Evolutionary conservation across 306 rosid genomes (phyloP).

Genomic region (Medicago lupulina): DNA sequence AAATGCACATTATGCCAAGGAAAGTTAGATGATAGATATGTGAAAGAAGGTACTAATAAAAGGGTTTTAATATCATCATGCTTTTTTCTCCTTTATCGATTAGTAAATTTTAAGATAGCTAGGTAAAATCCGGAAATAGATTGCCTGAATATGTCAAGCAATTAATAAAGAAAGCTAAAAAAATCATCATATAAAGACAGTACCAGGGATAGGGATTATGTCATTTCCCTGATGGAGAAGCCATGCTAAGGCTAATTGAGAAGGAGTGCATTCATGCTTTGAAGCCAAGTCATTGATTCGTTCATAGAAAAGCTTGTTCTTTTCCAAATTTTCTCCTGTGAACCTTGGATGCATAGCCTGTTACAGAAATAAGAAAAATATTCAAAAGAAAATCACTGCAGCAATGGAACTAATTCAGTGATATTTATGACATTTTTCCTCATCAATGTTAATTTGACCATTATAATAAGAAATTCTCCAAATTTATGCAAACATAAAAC

Average conservation of each 20-base stretch:
- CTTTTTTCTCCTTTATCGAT: neutral
- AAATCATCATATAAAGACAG: constrained; percentile 24
- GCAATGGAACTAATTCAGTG: neutral
- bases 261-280: constrained; percentile 61
- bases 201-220: constrained; percentile 79
- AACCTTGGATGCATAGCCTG: constrained; percentile 71
- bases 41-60: neutral
- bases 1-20: neutral
- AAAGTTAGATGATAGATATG: constrained; percentile 2
- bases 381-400: constrained; percentile 22
- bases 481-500: constrained; percentile 21
- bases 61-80: neutral
- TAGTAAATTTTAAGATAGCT: neutral
- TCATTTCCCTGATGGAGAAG: constrained; percentile 71
- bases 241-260: constrained; percentile 79
- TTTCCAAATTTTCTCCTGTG: constrained; percentile 68
- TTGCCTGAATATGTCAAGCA: constrained; percentile 21
- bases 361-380: constrained; percentile 27
- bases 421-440: constrained; percentile 1
- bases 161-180: constrained; percentile 16
- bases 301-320: constrained; percentile 59
- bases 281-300: constrained; percentile 57
- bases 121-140: neutral
- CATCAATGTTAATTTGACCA: constrained; percentile 3
- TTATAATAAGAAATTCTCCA: neutral